phyloP scores from a whole-genome alignment of 768 basidiomycete genomes.

The Lentinus tigrinus region DNA sequence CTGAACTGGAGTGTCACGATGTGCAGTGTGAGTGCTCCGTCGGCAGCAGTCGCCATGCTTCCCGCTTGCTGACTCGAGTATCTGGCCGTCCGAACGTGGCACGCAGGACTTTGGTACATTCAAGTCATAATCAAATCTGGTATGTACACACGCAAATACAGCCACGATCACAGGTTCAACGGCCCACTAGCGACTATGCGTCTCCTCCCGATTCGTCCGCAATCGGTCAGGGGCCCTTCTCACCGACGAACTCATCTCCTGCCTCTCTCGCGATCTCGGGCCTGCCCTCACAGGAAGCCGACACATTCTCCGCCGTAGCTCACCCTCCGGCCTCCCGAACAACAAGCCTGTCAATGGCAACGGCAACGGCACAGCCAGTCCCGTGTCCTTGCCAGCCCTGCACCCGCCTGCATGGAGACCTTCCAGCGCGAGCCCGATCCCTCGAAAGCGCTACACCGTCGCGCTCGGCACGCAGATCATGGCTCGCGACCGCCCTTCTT shows the following conservation, averaged over 20 bases:
- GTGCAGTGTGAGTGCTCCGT: no score
- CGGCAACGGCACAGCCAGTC: constrained; percentile 21
- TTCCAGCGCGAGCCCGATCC: constrained; percentile 62
- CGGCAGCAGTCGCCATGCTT: no score
- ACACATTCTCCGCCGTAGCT: constrained; percentile 13
- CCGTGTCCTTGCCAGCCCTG: constrained; percentile 41
- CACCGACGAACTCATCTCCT: constrained; percentile 54
- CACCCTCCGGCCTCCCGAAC: constrained; percentile 25
- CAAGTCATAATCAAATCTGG: no score
- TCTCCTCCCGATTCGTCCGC: constrained; percentile 51
- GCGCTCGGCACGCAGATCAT: constrained; percentile 76
- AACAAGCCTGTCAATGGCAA: no score
- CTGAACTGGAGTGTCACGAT: no score
- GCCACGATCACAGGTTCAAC: no score
- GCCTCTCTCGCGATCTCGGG: constrained; percentile 43
- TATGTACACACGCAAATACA: no score
- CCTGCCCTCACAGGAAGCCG: constrained; percentile 31
- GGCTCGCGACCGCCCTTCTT: constrained; percentile 33
- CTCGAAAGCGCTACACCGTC: constrained; percentile 81
- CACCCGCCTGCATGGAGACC: constrained; percentile 40
- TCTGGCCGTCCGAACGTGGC: no score
- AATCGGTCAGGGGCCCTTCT: constrained; percentile 40
- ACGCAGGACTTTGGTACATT: no score
- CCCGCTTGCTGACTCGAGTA: no score
- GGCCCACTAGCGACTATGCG: constrained; percentile 82